These are phyloP conservation scores for Psophocarpus tetragonolobus DNA, from an alignment of 306 rosid species.

Conservation along the genomic window DNA sequence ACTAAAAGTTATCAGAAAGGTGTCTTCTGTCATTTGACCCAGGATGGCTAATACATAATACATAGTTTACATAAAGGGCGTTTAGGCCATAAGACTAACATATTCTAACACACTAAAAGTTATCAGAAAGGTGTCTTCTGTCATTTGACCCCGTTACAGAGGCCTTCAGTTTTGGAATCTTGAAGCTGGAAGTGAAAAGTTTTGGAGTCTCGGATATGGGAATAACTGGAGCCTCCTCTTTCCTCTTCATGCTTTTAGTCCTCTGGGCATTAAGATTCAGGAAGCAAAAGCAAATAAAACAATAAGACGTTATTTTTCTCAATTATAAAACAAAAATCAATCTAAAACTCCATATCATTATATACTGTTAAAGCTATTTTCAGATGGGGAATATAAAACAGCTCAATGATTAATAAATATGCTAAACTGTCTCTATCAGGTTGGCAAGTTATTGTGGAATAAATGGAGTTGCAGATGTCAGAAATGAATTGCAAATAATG, in stretches of 20 bases:
- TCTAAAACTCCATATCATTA: neutral
- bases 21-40: constrained; percentile 12
- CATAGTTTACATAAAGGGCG: constrained; percentile 40
- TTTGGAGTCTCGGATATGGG: constrained; percentile 49
- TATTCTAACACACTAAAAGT: neutral
- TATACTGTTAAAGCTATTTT: no score
- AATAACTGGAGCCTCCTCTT: constrained; percentile 34
- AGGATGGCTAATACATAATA: constrained; percentile 20
- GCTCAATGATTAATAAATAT: neutral
- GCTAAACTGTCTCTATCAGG: neutral
- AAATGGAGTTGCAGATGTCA: neutral
- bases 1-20: neutral
- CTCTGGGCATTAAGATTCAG: constrained; percentile 47
- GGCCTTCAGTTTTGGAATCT: constrained; percentile 81
- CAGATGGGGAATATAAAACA: neutral
- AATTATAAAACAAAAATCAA: neutral
- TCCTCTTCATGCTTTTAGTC: constrained; percentile 58
- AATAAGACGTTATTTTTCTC: neutral
- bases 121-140: neutral
- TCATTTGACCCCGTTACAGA: constrained; percentile 25
- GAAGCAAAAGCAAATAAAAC: neutral
- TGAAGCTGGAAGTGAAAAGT: constrained; percentile 69
- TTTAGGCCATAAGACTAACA: neutral
- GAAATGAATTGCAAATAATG: neutral
- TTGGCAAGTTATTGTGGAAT: neutral